phyloP scores from a whole-genome alignment of 73 alveolate genomes.

The Paramecium bursaria region DNA sequence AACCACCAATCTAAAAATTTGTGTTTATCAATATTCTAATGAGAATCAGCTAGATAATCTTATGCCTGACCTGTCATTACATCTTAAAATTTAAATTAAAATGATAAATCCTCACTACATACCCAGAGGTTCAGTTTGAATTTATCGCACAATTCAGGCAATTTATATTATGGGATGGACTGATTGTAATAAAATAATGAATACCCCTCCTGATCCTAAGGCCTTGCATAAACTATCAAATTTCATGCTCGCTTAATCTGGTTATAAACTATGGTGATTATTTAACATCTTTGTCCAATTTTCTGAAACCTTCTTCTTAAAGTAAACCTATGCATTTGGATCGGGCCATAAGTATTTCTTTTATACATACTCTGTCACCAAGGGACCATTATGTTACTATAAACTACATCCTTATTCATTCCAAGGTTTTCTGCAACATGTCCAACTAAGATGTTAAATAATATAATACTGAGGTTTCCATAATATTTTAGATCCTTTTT shows the following conservation, averaged over 20 bases:
- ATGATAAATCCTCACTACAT: slow-evolving; percentile 92
- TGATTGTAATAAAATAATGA: not conserved
- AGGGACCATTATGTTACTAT: slow-evolving; percentile 91
- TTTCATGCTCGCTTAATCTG: slow-evolving; percentile 55
- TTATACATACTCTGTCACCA: slow-evolving; percentile 77
- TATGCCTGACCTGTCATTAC: slow-evolving; percentile 84
- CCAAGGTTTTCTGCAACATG: slow-evolving; percentile 98
- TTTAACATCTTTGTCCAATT: slow-evolving; percentile 80
- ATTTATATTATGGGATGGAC: slow-evolving; percentile 55
- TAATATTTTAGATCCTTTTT: slow-evolving; percentile 75
- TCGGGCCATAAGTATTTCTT: slow-evolving; percentile 95
- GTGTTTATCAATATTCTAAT: slow-evolving; percentile 72
- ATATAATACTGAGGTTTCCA: slow-evolving; percentile 90
- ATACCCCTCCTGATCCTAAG: slow-evolving; percentile 61
- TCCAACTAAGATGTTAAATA: slow-evolving; percentile 96
- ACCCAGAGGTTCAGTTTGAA: slow-evolving; percentile 83
- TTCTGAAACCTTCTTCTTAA: slow-evolving; percentile 83
- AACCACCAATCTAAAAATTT: slow-evolving; percentile 62
- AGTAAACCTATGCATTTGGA: slow-evolving; percentile 84
- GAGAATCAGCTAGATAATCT: slow-evolving; percentile 84
- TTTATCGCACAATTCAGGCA: slow-evolving; percentile 90
- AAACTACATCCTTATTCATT: slow-evolving; percentile 89
- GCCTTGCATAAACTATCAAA: slow-evolving; percentile 44
- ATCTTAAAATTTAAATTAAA: slow-evolving; percentile 91
- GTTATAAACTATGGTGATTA: slow-evolving; percentile 28